Evolutionary conservation across 2,329 filamentous ascomycete genomes (phyloP).

Genomic region (Calonectria montana): DNA sequence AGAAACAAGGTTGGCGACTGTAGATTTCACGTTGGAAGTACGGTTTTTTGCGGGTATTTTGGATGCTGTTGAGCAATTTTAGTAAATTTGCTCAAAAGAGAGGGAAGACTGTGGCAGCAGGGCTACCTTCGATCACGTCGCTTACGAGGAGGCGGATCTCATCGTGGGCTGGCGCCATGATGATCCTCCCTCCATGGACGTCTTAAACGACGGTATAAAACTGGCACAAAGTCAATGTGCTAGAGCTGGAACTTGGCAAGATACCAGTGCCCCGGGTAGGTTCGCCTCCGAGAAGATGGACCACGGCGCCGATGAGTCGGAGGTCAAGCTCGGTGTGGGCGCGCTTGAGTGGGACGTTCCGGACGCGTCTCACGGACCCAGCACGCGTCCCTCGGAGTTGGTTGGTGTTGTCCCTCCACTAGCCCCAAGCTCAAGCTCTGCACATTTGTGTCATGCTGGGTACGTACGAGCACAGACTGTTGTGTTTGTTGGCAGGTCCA

Average conservation of each 20-base stretch:
- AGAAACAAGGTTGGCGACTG: constrained; percentile 71
- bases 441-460: neutral
- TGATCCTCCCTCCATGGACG: constrained; percentile 9
- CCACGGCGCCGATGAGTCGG: constrained; percentile 18
- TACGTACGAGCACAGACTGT: neutral
- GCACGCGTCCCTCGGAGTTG: constrained; percentile 12
- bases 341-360: constrained; percentile 15
- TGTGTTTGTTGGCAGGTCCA: neutral
- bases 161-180: constrained; percentile 44
- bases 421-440: neutral
- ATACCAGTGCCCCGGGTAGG: neutral
- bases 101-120: neutral
- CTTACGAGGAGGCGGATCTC: constrained; percentile 50
- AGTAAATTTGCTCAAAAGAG: neutral
- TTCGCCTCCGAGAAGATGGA: constrained; percentile 19
- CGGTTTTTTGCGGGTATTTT: constrained; percentile 75
- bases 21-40: constrained; percentile 68
- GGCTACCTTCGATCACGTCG: constrained; percentile 50
- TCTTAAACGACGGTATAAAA: neutral
- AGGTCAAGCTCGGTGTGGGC: constrained; percentile 19
- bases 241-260: too few relatives aligned
- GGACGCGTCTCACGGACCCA: constrained; percentile 20
- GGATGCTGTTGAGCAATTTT: constrained; percentile 57
- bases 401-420: neutral
- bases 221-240: neutral